Percentiles rank a stretch among this genome's conserved stretches.
These are phyloP conservation scores for Fagopyrum tataricum DNA, from an alignment of 148 eudicot genomes.

Conservation along the genomic window DNA sequence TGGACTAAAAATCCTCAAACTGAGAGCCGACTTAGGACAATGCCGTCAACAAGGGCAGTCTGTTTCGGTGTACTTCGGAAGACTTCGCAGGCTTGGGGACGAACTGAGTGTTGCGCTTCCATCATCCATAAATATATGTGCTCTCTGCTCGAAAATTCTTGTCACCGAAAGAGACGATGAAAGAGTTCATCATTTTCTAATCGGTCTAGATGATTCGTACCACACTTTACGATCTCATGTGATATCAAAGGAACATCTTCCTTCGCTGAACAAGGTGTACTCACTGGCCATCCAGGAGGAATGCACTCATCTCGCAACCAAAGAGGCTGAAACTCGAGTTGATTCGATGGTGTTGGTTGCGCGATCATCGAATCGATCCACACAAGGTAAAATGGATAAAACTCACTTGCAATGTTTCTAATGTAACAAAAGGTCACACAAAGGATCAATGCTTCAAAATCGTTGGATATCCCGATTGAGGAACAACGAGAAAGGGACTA, in stretches of 20 bases:
- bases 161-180: background rate
- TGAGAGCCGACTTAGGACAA: background rate
- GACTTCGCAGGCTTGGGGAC: background rate
- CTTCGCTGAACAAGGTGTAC: background rate
- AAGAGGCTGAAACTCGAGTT: too few species aligned
- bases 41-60: background rate
- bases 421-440: too few species aligned
- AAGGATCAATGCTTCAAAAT: too few species aligned
- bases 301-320: background rate
- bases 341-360: background rate
- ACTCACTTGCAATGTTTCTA: too few species aligned
- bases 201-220: background rate
- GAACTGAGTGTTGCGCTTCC: background rate
- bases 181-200: background rate
- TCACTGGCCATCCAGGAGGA: background rate
- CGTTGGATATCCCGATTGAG: too few species aligned
- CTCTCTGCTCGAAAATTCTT: too few species aligned
- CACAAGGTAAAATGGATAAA: background rate
- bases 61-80: background rate
- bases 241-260: background rate
- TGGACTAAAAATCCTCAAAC: background rate
- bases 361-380: background rate
- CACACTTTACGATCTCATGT: background rate
- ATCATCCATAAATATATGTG: background rate
- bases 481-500: too few species aligned